These are phyloP conservation scores for Orbilia ellipsospora DNA, from an alignment of 2,329 filamentous ascomycete genomes.

Conservation along the genomic window DNA sequence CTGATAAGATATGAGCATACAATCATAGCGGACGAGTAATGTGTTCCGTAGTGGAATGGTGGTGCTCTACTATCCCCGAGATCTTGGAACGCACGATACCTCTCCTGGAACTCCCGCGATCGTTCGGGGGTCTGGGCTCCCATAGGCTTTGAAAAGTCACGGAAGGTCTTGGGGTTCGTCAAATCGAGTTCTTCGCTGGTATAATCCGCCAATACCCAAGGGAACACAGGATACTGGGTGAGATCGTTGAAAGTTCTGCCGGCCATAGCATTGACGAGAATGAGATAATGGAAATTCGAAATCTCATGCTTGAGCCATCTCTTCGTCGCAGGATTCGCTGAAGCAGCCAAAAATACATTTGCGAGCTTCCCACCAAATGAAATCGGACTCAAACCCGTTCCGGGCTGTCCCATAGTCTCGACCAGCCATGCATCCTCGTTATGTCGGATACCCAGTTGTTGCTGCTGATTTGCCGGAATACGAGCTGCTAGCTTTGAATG, in stretches of 20 bases:
- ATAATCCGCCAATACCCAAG: conserved; percentile 96
- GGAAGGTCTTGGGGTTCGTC: conserved; percentile 82
- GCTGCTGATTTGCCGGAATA: conserved; percentile 75
- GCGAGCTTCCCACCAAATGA: conserved; percentile 86
- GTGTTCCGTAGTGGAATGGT: conserved; percentile 96
- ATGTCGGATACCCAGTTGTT: conserved; percentile 69
- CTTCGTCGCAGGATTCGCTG: conserved; percentile 81
- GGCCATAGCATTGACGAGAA: conserved; percentile 98
- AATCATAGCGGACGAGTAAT: conserved; percentile 99
- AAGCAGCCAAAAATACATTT: conserved; percentile 84
- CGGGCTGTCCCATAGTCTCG: conserved; percentile 77
- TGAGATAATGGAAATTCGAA: conserved; percentile 98
- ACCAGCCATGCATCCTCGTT: conserved; percentile 92
- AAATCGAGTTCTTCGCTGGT: conserved; percentile 92
- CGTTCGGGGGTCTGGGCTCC: conserved; percentile 83
- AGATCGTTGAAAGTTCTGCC: conserved; percentile 97
- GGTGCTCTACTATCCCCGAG: conserved; percentile 81
- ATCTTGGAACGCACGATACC: conserved; percentile 87
- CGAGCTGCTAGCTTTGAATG: conserved; percentile 79
- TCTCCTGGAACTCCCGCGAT: conserved; percentile 81
- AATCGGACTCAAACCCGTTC: conserved; percentile 72
- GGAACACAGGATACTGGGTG: conserved; percentile 97
- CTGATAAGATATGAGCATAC: conserved; percentile 96
- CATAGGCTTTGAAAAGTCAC: conserved; percentile 95
- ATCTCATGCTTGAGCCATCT: conserved; percentile 94